A percentile compares a stretch with the other conserved stretches of the same genome.
Evolutionary conservation across 78 protist genomes (phyloP).

Genomic region (Monocercomonoides exilis): DNA sequence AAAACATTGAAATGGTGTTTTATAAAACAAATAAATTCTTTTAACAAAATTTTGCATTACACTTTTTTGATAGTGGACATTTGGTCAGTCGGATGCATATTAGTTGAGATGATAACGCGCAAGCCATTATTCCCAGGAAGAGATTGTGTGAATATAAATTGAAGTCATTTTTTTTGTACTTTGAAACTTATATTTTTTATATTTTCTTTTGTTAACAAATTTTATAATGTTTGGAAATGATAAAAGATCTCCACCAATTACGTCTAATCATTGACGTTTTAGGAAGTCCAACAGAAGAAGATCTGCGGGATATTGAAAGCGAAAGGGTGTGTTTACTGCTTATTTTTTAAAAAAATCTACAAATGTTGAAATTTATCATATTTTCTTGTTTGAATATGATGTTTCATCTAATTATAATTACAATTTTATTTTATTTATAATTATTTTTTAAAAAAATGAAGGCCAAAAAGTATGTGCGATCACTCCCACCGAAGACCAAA

Average conservation of each 20-base stretch:
- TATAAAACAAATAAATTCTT: no score
- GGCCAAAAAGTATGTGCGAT: neutral
- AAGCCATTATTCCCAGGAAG: slow-evolving; percentile 28
- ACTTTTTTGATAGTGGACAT: slow-evolving; percentile 11
- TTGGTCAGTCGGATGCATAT: slow-evolving; percentile 32
- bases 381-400: no score
- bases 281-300: slow-evolving; percentile 78
- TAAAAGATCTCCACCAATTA: slow-evolving; percentile 53
- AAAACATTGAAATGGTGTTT: no score
- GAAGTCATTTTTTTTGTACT: no score
- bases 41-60: neutral
- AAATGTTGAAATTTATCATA: no score
- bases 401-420: no score
- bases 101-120: slow-evolving; percentile 27
- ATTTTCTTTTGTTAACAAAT: no score
- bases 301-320: slow-evolving; percentile 20
- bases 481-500: neutral
- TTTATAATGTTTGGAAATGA: neutral
- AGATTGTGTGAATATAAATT: neutral
- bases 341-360: no score
- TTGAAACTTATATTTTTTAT: no score
- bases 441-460: no score
- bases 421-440: no score
- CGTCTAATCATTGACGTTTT: slow-evolving; percentile 46
- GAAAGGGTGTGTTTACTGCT: no score